Conservation (phyloP, 768 basidiomycete genomes). For the Mycena galopus region DNA sequence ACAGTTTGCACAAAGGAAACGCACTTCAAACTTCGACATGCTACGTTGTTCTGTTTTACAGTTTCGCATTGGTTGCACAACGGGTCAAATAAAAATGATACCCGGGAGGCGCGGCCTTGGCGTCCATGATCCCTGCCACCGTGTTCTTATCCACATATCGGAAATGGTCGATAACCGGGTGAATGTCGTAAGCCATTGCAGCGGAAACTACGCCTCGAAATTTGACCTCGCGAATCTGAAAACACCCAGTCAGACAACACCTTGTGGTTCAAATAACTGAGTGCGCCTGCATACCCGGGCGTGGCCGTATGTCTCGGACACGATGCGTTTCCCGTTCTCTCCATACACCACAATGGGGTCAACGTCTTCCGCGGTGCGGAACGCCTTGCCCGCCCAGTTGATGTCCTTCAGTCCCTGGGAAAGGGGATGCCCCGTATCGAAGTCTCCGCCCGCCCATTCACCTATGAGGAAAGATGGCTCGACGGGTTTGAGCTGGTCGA, state of each 20-base stretch:
- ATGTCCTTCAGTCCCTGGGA: background rate
- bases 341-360: slow-evolving; percentile 13
- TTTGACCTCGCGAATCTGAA: slow-evolving; percentile 18
- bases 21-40: too few relatives aligned
- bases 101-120: background rate
- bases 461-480: slow-evolving; percentile 9
- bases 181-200: slow-evolving; percentile 22
- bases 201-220: slow-evolving; percentile 14
- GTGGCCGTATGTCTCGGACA: background rate
- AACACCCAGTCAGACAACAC: background rate
- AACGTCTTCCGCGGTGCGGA: slow-evolving; percentile 16
- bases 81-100: slow-evolving; percentile 22
- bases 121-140: slow-evolving; percentile 21
- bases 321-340: background rate
- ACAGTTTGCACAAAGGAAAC: too few relatives aligned
- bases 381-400: slow-evolving; percentile 21
- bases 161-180: slow-evolving; percentile 24
- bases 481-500: slow-evolving; percentile 22
- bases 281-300: background rate
- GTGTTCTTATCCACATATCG: slow-evolving; percentile 22
- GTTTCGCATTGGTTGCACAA: background rate
- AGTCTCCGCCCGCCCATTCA: slow-evolving; percentile 18
- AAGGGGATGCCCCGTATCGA: slow-evolving; percentile 16
- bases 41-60: slow-evolving; percentile 48
- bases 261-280: background rate